phyloP scores from a whole-genome alignment of 345 rosid species.

The Murraya paniculata region DNA sequence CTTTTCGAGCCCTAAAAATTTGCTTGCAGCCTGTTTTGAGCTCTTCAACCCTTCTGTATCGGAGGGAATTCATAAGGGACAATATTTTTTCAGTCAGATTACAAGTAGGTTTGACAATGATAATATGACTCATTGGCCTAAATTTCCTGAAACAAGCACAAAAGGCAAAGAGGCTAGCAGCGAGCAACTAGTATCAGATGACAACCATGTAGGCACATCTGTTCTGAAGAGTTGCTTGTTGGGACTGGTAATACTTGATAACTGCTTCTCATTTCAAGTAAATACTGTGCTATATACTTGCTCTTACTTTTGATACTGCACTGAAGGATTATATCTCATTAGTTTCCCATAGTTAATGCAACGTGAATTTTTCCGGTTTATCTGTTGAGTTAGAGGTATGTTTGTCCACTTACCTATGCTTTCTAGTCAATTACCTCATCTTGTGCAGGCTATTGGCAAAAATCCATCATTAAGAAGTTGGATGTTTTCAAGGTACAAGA shows the following conservation, averaged over 20 bases:
- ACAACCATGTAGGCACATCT: conserved; percentile 33
- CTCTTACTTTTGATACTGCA: not conserved
- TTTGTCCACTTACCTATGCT: not conserved
- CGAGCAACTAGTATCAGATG: conserved; percentile 29
- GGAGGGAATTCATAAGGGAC: conserved; percentile 56
- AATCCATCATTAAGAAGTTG: conserved; percentile 60
- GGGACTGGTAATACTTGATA: conserved; percentile 59
- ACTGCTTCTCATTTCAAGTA: conserved; percentile 1
- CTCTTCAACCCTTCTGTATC: conserved; percentile 48
- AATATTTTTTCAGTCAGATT: conserved; percentile 60
- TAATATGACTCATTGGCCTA: conserved; percentile 29
- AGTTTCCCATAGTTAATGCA: not conserved
- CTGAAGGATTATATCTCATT: not conserved
- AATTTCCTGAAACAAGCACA: conserved; percentile 36
- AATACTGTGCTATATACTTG: not conserved
- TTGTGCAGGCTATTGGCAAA: conserved; percentile 63
- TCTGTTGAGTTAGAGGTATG: not conserved
- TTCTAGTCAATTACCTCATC: conserved; percentile 9
- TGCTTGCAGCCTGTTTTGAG: conserved; percentile 77
- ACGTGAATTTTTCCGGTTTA: not conserved
- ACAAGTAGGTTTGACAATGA: conserved; percentile 41
- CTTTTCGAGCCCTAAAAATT: conserved; percentile 59
- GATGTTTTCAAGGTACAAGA: conserved; percentile 65
- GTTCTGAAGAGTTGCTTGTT: conserved; percentile 54
- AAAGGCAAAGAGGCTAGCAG: conserved; percentile 26